Base-by-base conservation (phyloP, 2,329 filamentous ascomycete genomes). In the Paraphaeosphaeria sporulosa region DNA sequence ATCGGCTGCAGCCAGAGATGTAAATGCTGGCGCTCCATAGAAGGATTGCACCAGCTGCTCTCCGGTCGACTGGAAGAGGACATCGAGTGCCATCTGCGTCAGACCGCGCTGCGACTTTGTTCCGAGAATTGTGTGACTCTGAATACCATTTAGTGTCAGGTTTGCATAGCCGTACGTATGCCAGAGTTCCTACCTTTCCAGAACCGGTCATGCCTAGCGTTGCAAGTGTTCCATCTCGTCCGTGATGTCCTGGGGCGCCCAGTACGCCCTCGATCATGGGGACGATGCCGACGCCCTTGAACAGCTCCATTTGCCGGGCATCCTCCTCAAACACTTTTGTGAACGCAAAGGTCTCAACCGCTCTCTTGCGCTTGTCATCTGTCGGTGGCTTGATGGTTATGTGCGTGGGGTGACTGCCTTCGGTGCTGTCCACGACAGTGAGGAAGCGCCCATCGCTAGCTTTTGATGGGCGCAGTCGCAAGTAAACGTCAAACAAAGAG, bases 91-190 rank as follows among this genome's bases (percentile, higher is more conserved):
- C 71, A 99, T 89, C 77, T 99, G 95, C 0, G 93, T 96, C 56
- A 99, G 82, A 63, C 95, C 95, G 65, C 94, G 90, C 78, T 97
- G 92, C 23, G 86, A 87, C 67, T 89, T 90, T 13, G 92, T 96
- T 57, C 95, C 95, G 17, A 99, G 86, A 61, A 98, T 97, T 0
- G 95, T 99, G 77, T 99, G 94, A 64, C 92, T 96, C 94, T 97
- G 73, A 21, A 42, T 25, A 21, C 9, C 17, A 32, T 17, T 71
- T 40, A 71, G 58, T 21, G 50, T 49, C 4, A 17, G 15, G 8
- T 30, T 17, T 5, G 4, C 23, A 23, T 25, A 13, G 38, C 15
- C 21, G 9, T 13, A 10, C 12, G 4, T 12, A 4, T 15, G 6
- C 1, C 25, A 27, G 25, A 6, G 3, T 13, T 36, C 55, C 48